Evolutionary conservation across 2,329 filamentous ascomycete species (phyloP).

Genomic region (Xylariaceae sp.): DNA sequence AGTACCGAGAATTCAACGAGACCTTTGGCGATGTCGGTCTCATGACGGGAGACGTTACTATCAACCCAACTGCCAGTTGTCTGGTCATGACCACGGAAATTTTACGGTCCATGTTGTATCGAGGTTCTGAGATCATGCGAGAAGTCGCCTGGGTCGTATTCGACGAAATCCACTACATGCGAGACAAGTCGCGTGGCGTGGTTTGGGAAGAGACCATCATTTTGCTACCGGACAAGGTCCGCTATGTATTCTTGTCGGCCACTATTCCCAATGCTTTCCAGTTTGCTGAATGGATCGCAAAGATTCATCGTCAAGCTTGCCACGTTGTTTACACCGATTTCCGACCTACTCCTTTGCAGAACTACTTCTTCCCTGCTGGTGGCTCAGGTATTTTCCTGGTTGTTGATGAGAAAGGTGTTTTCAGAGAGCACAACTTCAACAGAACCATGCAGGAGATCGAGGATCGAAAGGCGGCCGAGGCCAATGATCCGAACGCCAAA

Average conservation of each 20-base stretch:
- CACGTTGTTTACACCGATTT: conserved; percentile 99
- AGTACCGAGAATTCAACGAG: conserved; percentile 91
- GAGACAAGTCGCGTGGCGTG: conserved; percentile 88
- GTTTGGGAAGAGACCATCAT: conserved; percentile 99
- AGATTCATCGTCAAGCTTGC: conserved; percentile 94
- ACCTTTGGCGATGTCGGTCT: conserved; percentile 96
- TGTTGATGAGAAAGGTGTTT: conserved; percentile 93
- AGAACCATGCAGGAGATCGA: conserved; percentile 89
- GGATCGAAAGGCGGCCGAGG: conserved; percentile 79
- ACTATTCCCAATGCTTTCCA: conserved; percentile 99
- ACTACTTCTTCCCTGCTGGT: conserved; percentile 94
- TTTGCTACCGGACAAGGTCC: conserved; percentile 93
- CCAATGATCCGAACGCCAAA: conserved; percentile 72
- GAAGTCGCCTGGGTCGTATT: conserved; percentile 98
- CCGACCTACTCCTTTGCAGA: conserved; percentile 89
- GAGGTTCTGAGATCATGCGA: conserved; percentile 98
- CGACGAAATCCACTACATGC: conserved; percentile 97
- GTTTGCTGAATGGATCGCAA: conserved; percentile 98
- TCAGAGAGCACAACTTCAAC: conserved; percentile 96
- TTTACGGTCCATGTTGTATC: conserved; percentile 95
- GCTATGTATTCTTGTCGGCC: conserved; percentile 95
- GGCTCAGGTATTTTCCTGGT: conserved; percentile 90
- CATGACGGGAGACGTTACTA: conserved; percentile 99
- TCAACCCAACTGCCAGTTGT: conserved; percentile 96
- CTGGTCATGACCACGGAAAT: conserved; percentile 99